Conservation (phyloP, 352 stramenopile genomes). For the Plasmopara halstedii region DNA sequence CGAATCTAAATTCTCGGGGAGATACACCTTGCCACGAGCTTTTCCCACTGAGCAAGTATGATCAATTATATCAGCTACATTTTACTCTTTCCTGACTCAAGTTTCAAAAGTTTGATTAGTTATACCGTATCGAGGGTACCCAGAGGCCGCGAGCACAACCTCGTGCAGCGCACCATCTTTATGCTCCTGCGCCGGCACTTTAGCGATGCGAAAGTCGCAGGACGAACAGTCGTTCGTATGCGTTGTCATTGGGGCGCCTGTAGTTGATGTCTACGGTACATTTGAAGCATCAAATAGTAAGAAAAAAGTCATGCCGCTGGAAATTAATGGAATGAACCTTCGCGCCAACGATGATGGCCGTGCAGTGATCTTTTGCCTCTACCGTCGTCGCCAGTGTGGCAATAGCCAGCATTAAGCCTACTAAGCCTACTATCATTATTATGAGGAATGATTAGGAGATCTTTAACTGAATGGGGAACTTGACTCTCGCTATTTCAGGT, state of each 20-base stretch:
- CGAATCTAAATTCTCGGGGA: conserved; percentile 52
- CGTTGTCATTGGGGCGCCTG: conserved; percentile 64
- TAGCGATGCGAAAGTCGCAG: conserved; percentile 78
- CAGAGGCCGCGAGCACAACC: conserved; percentile 42
- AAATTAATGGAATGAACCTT: conserved; percentile 27
- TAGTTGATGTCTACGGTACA: conserved; percentile 42
- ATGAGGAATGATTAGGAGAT: not conserved
- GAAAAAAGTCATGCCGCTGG: conserved; percentile 4
- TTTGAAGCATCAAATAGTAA: not conserved
- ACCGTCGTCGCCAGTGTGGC: conserved; percentile 6
- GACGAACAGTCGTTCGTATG: conserved; percentile 80
- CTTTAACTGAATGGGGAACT: too few species aligned
- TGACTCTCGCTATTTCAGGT: too few species aligned
- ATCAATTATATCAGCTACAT: not conserved
- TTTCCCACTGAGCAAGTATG: conserved; percentile 33
- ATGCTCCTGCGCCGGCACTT: conserved; percentile 57
- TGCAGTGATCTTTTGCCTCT: conserved; percentile 56
- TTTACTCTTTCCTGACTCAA: not conserved
- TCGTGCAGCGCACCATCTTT: conserved; percentile 35
- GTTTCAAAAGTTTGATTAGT: not conserved
- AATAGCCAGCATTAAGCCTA: conserved; percentile 8
- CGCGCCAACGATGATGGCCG: conserved; percentile 67
- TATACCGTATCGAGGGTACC: conserved; percentile 74
- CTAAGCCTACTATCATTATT: not conserved
- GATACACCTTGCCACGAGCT: conserved; percentile 53